Conservation (phyloP, 2,329 filamentous ascomycete genomes). For the Microascus cirrosus region DNA sequence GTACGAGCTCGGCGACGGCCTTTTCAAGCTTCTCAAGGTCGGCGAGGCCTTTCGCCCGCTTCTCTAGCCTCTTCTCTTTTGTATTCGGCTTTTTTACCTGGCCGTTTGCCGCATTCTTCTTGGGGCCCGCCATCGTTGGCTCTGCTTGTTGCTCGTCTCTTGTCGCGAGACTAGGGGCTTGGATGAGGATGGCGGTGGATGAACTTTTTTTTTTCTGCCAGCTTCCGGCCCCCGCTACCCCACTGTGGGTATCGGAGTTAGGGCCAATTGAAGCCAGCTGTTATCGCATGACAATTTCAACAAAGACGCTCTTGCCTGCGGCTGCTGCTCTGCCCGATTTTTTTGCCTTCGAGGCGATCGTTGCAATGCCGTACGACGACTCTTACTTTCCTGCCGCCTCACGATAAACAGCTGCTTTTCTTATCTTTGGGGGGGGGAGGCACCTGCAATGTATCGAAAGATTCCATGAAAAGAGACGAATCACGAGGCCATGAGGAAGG, state of each 20-base stretch:
- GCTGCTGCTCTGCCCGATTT: too few species aligned
- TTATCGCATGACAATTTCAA: not conserved
- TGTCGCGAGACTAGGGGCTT: not conserved
- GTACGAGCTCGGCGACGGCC: slow-evolving; percentile 26
- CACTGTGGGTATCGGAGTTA: not conserved
- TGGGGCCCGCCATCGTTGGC: slow-evolving; percentile 1
- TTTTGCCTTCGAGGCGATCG: too few species aligned
- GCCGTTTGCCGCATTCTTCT: not conserved
- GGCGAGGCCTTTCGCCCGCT: slow-evolving; percentile 26
- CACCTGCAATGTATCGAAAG: too few species aligned
- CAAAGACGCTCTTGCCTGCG: too few species aligned
- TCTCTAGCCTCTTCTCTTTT: slow-evolving; percentile 8
- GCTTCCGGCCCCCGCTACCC: not conserved
- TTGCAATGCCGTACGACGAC: too few species aligned
- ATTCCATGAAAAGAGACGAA: too few species aligned
- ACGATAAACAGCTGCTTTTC: too few species aligned
- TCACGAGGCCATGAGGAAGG: too few species aligned
- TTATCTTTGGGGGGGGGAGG: too few species aligned
- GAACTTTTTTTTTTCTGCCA: slow-evolving; percentile 6
- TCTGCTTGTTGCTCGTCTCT: not conserved
- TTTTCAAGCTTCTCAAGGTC: slow-evolving; percentile 26
- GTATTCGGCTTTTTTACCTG: not conserved
- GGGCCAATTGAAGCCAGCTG: not conserved
- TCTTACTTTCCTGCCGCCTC: too few species aligned
- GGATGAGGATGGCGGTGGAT: slow-evolving; percentile 1